Base-by-base conservation (phyloP, 2,329 filamentous ascomycete genomes). In the Aspergillus sp. region DNA sequence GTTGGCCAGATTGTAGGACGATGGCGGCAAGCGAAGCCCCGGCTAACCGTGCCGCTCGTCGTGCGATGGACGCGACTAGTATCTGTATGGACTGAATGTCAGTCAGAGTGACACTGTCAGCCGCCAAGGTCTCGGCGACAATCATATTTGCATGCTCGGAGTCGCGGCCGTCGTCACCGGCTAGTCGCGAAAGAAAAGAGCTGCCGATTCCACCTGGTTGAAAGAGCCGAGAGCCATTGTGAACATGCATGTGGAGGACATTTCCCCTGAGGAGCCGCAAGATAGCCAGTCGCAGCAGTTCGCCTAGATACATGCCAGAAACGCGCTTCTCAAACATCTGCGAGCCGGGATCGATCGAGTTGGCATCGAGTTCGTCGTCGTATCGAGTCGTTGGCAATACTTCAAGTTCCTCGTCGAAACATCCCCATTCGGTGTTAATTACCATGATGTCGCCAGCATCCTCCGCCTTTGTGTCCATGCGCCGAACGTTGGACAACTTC, bases 361-460 rank as follows among this genome's bases (percentile, higher is more conserved):
- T 30, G 11, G 7, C 14, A 24, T 47, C 37, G 7, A 48, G 34
- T 17, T 37, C 34, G 8, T 41, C 35, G 15, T 48, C 45, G 26
- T 40, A 47, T 11, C 24, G 5, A 3, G 44, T 48, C 8, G 30
- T 27, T 13, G 44, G 42, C 8, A 48, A 30, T 12, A 48, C 40
- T 16, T 38, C 34, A 17, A 48, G 32, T 4, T 37, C 33, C 20
- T 47, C 36, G 32, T 47, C 44, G 20, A 48, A 36, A 26, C 37
- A 45, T 10, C 44, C 45, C 45, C 45, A 48, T 33, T 48, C 45
- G 4, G 37, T 48, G 15, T 41, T 48, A 4, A 48, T 40, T 12
- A 47, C 36, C 44, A 47, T 47, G 20, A 42, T 35, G 1, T 34
- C 29, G 20, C 28, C 26, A 5, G 24, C 14, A n/a, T n/a, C n/a